phyloP scores from a whole-genome alignment of 2,329 filamentous ascomycete species.

The Microsporum audouinii region DNA sequence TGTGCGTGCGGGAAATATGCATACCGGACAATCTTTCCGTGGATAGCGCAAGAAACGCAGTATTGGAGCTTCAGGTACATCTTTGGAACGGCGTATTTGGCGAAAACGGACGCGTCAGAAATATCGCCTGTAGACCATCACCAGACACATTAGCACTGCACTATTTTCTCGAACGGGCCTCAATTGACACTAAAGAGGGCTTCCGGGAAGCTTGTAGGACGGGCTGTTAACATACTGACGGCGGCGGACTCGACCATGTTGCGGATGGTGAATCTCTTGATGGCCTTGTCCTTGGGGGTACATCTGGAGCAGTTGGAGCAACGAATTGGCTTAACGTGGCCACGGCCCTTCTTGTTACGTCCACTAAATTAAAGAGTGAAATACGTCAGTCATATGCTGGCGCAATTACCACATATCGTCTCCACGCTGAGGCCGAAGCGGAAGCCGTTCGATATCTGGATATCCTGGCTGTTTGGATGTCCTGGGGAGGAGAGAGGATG shows the following conservation, averaged over 20 bases:
- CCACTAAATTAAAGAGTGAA: conserved; percentile 47
- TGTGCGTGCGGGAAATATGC: conserved; percentile 25
- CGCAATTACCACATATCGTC: not conserved
- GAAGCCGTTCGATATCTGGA: not conserved
- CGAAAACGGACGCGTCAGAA: conserved; percentile 97
- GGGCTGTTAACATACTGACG: conserved; percentile 70
- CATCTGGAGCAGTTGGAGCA: conserved; percentile 81
- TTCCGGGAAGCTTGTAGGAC: not conserved
- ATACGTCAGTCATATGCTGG: not conserved
- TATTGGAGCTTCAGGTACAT: conserved; percentile 99
- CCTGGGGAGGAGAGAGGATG: conserved; percentile 8
- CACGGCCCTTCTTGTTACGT: conserved; percentile 99
- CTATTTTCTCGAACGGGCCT: not conserved
- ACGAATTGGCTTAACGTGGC: conserved; percentile 98
- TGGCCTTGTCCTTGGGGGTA: conserved; percentile 99
- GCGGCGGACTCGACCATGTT: conserved; percentile 99
- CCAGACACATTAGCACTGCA: not conserved
- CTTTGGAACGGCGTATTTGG: conserved; percentile 99
- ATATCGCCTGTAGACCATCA: conserved; percentile 72
- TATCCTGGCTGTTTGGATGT: not conserved
- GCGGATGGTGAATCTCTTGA: conserved; percentile 99
- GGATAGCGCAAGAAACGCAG: conserved; percentile 99
- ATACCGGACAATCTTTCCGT: conserved; percentile 99
- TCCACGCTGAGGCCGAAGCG: not conserved
- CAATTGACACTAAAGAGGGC: not conserved